A percentile compares a stretch with the other conserved stretches of the same genome.
These are phyloP conservation scores for Suillus lakei DNA, from an alignment of 768 basidiomycete species.

Conservation along the genomic window DNA sequence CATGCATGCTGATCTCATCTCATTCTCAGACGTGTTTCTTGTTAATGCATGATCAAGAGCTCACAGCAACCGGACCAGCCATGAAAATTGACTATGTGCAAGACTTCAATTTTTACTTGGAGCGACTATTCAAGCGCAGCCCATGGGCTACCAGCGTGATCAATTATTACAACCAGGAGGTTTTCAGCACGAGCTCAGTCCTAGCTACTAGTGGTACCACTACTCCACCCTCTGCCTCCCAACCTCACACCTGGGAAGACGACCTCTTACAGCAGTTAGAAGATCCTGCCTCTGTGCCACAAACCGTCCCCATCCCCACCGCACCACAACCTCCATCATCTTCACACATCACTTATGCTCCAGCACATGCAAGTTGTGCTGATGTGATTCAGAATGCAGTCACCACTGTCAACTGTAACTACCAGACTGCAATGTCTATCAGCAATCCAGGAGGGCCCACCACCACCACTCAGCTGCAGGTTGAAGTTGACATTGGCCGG, in stretches of 20 bases:
- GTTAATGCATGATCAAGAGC: background rate
- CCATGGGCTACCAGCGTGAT: background rate
- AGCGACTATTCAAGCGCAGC: slow-evolving; percentile 4
- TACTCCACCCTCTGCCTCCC: background rate
- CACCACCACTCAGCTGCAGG: background rate
- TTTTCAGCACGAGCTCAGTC: background rate
- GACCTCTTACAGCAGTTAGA: slow-evolving; percentile 1
- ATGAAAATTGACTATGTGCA: background rate
- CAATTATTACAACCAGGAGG: background rate
- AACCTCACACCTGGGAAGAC: slow-evolving; percentile 3
- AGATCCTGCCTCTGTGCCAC: background rate
- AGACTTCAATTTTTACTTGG: slow-evolving; percentile 7
- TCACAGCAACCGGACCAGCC: background rate
- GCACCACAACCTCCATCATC: background rate
- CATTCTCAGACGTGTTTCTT: background rate
- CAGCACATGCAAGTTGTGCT: background rate
- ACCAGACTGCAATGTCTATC: background rate
- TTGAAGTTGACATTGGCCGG: background rate
- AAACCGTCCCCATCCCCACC: background rate
- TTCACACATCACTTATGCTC: background rate
- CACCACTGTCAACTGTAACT: background rate
- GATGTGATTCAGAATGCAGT: background rate
- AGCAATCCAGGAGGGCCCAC: background rate
- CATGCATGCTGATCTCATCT: background rate
- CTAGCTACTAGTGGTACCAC: background rate